These are phyloP conservation scores for Calonectria pauciramosa DNA, from an alignment of 2,329 filamentous ascomycete genomes.

Conservation along the genomic window DNA sequence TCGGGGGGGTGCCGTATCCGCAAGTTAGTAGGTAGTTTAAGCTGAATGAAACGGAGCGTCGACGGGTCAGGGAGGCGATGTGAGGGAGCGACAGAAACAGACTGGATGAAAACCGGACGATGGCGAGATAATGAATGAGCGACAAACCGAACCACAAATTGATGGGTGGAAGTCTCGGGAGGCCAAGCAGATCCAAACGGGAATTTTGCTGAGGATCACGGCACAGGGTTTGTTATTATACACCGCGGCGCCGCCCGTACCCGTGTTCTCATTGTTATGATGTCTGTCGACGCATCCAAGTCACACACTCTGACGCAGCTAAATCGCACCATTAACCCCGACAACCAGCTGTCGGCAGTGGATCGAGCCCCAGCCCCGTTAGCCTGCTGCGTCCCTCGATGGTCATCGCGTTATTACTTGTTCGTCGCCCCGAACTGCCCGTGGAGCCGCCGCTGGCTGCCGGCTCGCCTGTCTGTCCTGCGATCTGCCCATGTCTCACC, in stretches of 20 bases:
- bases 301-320: slow-evolving; percentile 34
- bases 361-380: slow-evolving; percentile 34
- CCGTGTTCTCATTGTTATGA: slow-evolving; percentile 23
- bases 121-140: slow-evolving; percentile 8
- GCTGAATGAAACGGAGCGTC: background rate
- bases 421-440: slow-evolving; percentile 17
- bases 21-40: background rate
- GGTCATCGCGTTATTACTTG: slow-evolving; percentile 22
- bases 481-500: slow-evolving; percentile 15
- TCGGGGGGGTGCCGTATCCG: slow-evolving; percentile 7
- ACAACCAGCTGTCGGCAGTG: slow-evolving; percentile 41
- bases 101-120: slow-evolving; percentile 4
- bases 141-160: slow-evolving; percentile 11
- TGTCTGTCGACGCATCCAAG: slow-evolving; percentile 30
- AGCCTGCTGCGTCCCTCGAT: slow-evolving; percentile 19
- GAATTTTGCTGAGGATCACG: slow-evolving; percentile 26
- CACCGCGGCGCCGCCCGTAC: slow-evolving; percentile 26
- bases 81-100: background rate
- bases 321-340: slow-evolving; percentile 42
- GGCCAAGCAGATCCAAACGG: slow-evolving; percentile 16
- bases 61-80: background rate
- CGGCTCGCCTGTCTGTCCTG: slow-evolving; percentile 2
- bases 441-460: background rate
- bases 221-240: slow-evolving; percentile 29
- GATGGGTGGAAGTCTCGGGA: slow-evolving; percentile 20